Base-by-base conservation (phyloP, 768 basidiomycete genomes). In the Leccinum incarnatum region DNA sequence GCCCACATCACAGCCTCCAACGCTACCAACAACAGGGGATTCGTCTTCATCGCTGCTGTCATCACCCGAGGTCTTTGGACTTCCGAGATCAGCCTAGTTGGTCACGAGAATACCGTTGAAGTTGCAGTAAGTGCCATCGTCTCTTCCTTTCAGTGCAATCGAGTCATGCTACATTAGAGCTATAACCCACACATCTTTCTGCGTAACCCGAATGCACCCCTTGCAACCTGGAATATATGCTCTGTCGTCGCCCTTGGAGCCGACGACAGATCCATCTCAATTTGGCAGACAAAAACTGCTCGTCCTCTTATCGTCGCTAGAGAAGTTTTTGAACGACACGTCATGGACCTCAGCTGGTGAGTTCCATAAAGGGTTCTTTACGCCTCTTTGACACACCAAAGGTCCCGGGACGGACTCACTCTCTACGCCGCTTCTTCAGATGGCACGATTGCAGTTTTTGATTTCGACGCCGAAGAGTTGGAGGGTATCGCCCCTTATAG, bases 1-100 rank as follows among this genome's bases (percentile, higher is more conserved):
- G 92, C 96, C 2, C 94, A 97, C 69, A 93, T 99, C 59, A 97
- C 95, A 4, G 93, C 95, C 1, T 96, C 96, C 1, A 98, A 98
- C 68, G 94, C 95, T 2, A 98, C 95, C 53, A 98, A 98, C 71
- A 93, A 92, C 66, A 87, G 89, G 62, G 95, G 95, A 19, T 95
- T 94, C 57, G 95, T 98, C 6, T 99, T 98, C 71, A 96, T 98
- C 47, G 97, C 96, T 2, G 93, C 95, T 7, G 94, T 98, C 23
- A 95, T 99, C 61, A 88, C 91, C 0, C 82, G 95, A 32, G 88
- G 87, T 50, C 82, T 88, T 11, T 98, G 95, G 93, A 87, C 87
- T 4, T 89, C 91, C 5, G 91, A 96, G 61, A 94, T 95, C 51
- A 95, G 92, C 60, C 79, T 99, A 37, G 95, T 99, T 40, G 97